These are phyloP conservation scores for Pseudogymnoascus sp. DNA, from an alignment of 2,329 filamentous ascomycete species.

Conservation along the genomic window DNA sequence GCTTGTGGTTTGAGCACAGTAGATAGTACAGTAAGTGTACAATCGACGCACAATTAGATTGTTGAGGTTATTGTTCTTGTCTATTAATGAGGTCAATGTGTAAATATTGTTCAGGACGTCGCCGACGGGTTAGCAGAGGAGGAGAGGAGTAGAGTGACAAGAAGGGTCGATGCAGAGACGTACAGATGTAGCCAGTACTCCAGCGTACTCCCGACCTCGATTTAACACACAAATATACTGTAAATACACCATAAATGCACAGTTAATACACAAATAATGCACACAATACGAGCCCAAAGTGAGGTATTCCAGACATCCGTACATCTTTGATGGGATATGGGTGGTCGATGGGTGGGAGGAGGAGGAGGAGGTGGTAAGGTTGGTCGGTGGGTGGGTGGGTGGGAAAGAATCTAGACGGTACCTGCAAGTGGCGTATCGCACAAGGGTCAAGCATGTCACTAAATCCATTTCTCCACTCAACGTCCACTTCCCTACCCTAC, in stretches of 20 bases:
- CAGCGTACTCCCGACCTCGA: not conserved
- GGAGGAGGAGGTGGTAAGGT: not conserved
- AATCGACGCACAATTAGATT: not conserved
- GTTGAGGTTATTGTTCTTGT: not conserved
- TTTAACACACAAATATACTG: not conserved
- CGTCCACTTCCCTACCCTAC: not conserved
- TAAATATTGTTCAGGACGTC: not conserved
- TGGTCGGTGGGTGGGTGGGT: no score
- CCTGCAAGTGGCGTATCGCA: not conserved
- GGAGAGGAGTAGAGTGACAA: not conserved
- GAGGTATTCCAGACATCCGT: not conserved
- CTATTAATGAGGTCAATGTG: not conserved
- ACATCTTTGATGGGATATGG: no score
- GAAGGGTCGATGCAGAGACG: not conserved
- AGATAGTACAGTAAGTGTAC: not conserved
- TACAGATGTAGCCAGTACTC: not conserved
- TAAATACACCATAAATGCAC: not conserved
- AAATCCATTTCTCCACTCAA: not conserved
- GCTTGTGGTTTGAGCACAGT: not conserved
- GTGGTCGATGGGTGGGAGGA: not conserved
- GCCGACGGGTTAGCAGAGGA: not conserved
- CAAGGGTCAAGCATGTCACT: slow-evolving; percentile 3
- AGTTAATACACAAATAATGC: not conserved
- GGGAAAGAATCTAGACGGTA: not conserved
- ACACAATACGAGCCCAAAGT: not conserved